Evolutionary conservation across 345 rosid species (phyloP).

Genomic region (Nephelium lappaceum): DNA sequence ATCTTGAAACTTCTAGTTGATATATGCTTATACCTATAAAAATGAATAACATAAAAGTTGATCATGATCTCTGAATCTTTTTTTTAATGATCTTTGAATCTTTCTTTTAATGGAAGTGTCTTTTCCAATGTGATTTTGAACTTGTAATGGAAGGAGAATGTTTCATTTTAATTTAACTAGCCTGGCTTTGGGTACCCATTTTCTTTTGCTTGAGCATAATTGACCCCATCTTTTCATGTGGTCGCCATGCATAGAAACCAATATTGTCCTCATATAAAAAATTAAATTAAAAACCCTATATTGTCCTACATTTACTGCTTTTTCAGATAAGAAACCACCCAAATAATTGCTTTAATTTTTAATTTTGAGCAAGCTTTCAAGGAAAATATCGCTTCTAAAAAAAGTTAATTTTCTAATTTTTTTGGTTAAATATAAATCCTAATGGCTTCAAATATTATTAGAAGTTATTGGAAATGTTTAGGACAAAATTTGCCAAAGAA

Average conservation of each 20-base stretch:
- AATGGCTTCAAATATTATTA: neutral
- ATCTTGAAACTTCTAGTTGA: neutral
- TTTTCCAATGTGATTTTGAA: neutral
- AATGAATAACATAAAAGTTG: neutral
- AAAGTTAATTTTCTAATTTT: neutral
- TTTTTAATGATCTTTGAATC: neutral
- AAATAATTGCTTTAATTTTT: neutral
- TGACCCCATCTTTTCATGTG: no score
- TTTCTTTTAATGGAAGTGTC: neutral
- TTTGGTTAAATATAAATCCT: neutral
- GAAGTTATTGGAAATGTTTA: neutral
- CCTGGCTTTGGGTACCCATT: no score
- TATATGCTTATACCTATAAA: neutral
- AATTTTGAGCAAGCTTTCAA: neutral
- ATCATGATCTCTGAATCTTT: neutral
- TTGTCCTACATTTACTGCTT: no score
- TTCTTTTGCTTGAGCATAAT: no score
- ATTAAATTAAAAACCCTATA: no score
- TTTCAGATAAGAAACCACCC: no score
- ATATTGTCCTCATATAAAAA: no score
- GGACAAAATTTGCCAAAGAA: neutral
- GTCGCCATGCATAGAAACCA: no score
- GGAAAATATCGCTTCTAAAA: neutral
- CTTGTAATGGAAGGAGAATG: no score
- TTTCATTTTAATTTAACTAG: no score